These are phyloP conservation scores for Panicum virgatum DNA, from an alignment of 202 grass and related monocot genomes.

Conservation along the genomic window DNA sequence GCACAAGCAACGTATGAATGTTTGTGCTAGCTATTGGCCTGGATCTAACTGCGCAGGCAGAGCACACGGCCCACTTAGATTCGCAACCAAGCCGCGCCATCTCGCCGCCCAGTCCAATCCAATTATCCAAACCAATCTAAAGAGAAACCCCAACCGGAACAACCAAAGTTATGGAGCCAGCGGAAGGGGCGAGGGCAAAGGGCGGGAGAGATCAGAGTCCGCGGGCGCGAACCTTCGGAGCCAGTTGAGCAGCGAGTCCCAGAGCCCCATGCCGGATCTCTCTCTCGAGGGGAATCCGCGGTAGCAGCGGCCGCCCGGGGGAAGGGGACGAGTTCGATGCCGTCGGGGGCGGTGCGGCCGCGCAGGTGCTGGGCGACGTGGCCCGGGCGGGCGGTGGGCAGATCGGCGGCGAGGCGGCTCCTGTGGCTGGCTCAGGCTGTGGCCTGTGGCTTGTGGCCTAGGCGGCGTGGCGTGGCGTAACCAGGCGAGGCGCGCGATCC, in stretches of 20 bases:
- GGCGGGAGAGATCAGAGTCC: neutral
- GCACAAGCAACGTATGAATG: neutral
- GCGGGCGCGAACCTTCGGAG: conserved; percentile 70
- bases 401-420: too few relatives aligned
- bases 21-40: neutral
- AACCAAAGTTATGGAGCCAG: neutral
- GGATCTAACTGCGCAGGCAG: conserved; percentile 35
- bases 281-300: too few relatives aligned
- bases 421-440: too few relatives aligned
- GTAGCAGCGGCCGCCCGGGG: too few relatives aligned
- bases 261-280: conserved; percentile 66
- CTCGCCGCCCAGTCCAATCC: neutral
- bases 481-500: too few relatives aligned
- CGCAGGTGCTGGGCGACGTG: too few relatives aligned
- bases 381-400: too few relatives aligned
- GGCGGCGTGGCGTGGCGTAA: too few relatives aligned
- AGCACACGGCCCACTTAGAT: neutral
- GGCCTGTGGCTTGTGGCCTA: too few relatives aligned
- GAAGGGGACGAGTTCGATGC: too few relatives aligned
- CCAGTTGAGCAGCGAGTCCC: conserved; percentile 94
- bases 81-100: neutral
- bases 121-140: neutral
- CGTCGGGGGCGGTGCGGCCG: too few relatives aligned
- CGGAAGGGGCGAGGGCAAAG: neutral
- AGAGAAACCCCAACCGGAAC: neutral